A percentile compares a stretch with the other conserved stretches of the same genome.
Conservation (phyloP, 2,329 filamentous ascomycete species). For the Colletotrichum tofieldiae region DNA sequence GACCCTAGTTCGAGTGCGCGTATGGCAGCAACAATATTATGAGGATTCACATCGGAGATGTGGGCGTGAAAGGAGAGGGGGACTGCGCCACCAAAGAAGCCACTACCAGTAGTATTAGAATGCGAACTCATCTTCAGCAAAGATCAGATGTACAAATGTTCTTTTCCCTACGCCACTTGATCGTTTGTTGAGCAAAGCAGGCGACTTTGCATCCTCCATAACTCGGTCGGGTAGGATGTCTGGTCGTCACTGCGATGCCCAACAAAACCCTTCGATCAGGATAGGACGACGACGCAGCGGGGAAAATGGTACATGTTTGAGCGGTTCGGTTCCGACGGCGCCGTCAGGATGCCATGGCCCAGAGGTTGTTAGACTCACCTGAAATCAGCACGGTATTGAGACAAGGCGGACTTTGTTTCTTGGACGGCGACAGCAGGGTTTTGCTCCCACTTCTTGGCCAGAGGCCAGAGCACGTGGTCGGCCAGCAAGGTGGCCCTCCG, state of each 20-base stretch:
- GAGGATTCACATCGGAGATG: background rate
- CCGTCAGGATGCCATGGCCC: no score
- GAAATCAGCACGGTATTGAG: background rate
- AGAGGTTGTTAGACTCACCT: background rate
- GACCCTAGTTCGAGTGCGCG: background rate
- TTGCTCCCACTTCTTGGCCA: background rate
- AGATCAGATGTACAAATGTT: background rate
- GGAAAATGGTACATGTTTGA: no score
- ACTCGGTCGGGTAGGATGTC: background rate
- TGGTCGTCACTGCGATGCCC: background rate
- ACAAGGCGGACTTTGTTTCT: background rate
- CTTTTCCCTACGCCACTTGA: no score
- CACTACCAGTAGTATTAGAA: background rate
- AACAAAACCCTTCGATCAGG: background rate
- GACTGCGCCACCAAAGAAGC: background rate
- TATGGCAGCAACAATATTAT: background rate
- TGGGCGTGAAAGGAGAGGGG: conserved; percentile 2
- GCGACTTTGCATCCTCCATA: background rate
- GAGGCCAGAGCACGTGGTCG: background rate
- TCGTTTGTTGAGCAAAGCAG: background rate
- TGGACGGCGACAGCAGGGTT: background rate
- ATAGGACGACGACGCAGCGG: background rate
- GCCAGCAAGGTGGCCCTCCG: background rate
- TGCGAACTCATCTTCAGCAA: background rate
- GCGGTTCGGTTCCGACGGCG: no score